A percentile compares a stretch with the other conserved stretches of the same genome.
Conservation (phyloP, 495 filamentous ascomycete species). For the Podospora anserina region DNA sequence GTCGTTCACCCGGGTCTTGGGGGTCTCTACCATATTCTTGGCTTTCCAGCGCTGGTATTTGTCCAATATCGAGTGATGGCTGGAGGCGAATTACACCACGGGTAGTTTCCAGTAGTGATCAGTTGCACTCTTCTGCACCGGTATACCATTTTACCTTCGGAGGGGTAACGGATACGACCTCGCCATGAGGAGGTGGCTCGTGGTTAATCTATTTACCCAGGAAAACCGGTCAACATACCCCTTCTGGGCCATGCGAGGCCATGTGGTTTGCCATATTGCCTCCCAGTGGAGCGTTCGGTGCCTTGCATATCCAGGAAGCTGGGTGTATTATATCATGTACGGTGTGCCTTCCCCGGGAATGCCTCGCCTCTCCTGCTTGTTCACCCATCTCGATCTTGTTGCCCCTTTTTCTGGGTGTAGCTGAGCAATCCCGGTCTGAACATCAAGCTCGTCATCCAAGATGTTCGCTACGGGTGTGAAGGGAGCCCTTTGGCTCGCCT, state of each 20-base stretch:
- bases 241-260: constrained; percentile 4
- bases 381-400: neutral
- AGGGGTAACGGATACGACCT: constrained; percentile 7
- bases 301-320: constrained; percentile 30
- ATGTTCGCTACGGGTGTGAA: constrained; percentile 27
- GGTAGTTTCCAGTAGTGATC: constrained; percentile 7
- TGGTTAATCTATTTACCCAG: constrained; percentile 34
- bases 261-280: neutral
- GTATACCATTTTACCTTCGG: neutral
- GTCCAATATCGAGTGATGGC: constrained; percentile 16
- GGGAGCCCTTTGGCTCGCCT: constrained; percentile 28
- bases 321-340: constrained; percentile 24
- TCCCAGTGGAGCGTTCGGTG: constrained; percentile 15
- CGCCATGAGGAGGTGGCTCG: constrained; percentile 14
- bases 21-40: constrained; percentile 17
- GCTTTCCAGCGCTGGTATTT: constrained; percentile 8
- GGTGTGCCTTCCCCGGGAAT: constrained; percentile 4
- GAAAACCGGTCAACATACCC: constrained; percentile 15
- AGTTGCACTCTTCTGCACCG: neutral
- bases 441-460: constrained; percentile 7
- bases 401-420: neutral
- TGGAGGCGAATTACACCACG: constrained; percentile 9
- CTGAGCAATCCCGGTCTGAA: neutral
- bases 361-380: neutral
- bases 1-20: constrained; percentile 15